Percentiles rank a stretch among this genome's conserved stretches.
Conservation (phyloP, 192 early-diverging fungal species). For the Backusella sp. region DNA sequence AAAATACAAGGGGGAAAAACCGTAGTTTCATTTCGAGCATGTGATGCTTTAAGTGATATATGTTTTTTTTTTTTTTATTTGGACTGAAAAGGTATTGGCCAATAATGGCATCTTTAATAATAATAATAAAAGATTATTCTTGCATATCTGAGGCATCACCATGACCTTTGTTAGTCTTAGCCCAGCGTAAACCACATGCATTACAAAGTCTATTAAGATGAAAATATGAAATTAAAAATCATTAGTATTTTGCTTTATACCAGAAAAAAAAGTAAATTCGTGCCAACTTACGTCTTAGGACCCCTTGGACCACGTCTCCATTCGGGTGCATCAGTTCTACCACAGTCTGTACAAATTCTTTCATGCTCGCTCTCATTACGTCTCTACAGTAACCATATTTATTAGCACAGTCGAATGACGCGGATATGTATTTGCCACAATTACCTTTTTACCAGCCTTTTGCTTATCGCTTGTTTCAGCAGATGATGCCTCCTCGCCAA, state of each 20-base stretch:
- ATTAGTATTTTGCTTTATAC: background rate
- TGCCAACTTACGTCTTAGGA: slow-evolving; percentile 37
- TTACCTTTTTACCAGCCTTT: slow-evolving; percentile 19
- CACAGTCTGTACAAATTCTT: slow-evolving; percentile 47
- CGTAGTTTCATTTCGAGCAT: background rate
- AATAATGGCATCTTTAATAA: background rate
- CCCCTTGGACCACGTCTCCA: slow-evolving; percentile 43
- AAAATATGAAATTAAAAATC: background rate
- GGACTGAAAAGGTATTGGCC: background rate
- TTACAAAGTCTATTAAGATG: slow-evolving; percentile 34
- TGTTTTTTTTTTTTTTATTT: slow-evolving; percentile 5
- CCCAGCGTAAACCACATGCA: slow-evolving; percentile 43
- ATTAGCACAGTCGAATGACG: background rate
- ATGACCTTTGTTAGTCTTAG: slow-evolving; percentile 17
- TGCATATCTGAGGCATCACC: slow-evolving; percentile 8
- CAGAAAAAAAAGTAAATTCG: background rate
- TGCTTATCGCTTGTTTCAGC: background rate
- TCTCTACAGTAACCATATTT: slow-evolving; percentile 5
- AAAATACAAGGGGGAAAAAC: background rate
- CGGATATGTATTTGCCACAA: background rate
- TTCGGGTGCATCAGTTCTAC: slow-evolving; percentile 45
- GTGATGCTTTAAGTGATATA: background rate
- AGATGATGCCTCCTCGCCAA: background rate
- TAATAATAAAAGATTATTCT: background rate
- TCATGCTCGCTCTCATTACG: slow-evolving; percentile 23